A percentile compares a stretch with the other conserved stretches of the same genome.
Evolutionary conservation across 2,329 filamentous ascomycete genomes (phyloP).

Genomic region (Aspergillus ruber): DNA sequence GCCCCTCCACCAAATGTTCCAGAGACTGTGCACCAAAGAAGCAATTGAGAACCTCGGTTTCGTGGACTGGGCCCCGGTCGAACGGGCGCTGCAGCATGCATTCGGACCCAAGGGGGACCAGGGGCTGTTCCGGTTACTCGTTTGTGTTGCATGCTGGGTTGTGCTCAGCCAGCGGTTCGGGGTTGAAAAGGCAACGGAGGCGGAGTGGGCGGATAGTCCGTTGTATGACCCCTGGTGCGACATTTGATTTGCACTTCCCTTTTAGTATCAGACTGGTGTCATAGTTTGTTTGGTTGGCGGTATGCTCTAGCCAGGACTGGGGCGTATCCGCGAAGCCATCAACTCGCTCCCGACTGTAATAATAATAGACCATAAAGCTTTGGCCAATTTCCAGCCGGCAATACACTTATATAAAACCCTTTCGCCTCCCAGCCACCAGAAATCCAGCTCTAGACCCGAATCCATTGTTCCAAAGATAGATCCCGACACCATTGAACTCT

Average conservation of each 20-base stretch:
- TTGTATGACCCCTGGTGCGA: not conserved
- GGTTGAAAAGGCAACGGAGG: conserved; percentile 27
- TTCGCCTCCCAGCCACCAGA: too few relatives aligned
- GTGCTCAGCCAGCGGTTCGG: conserved; percentile 40
- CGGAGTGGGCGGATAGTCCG: not conserved
- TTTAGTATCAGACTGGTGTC: too few relatives aligned
- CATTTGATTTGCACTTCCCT: not conserved
- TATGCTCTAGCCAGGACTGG: too few relatives aligned
- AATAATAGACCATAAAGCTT: too few relatives aligned
- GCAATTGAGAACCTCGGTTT: conserved; percentile 38
- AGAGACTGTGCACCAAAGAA: conserved; percentile 28
- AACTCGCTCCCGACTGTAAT: too few relatives aligned
- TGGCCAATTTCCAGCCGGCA: too few relatives aligned
- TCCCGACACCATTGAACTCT: too few relatives aligned
- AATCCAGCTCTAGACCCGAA: too few relatives aligned
- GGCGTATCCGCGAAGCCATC: too few relatives aligned
- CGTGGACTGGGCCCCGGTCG: conserved; percentile 31
- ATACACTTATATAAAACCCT: too few relatives aligned
- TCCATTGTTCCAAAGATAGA: too few relatives aligned
- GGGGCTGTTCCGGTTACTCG: conserved; percentile 30
- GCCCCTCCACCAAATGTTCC: conserved; percentile 32
- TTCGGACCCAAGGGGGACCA: conserved; percentile 32
- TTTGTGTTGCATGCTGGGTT: conserved; percentile 40
- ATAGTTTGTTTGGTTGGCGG: too few relatives aligned
- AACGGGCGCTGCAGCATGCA: conserved; percentile 30